Base-by-base conservation (phyloP, 345 rosid species). In the Erucastrum elatum region DNA sequence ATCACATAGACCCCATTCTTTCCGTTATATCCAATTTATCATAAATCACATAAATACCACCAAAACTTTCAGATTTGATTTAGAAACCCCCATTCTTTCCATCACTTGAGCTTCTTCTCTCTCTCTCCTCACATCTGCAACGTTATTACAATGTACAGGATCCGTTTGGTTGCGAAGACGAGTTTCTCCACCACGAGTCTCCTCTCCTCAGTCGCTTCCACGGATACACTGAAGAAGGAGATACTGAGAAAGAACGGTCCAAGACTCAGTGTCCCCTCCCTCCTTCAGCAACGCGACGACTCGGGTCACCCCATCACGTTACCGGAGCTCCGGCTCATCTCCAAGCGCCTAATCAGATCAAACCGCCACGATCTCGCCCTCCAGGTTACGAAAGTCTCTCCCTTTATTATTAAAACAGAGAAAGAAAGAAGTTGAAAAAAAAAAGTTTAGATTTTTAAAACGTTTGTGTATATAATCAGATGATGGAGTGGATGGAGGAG, bases 401-500 rank as follows among this genome's bases (percentile, higher is more conserved):
- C 35, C 26, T 5, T 61, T 37, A n/a, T 67, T 11, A 16, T 29
- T 29, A 33, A 12, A 33, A 12, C 37, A 21, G 64, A 31, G n/a
- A n/a, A n/a, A n/a, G n/a, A n/a, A n/a, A n/a, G n/a, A n/a, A n/a
- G 35, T 60, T 12, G 7, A 21, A 21, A 21, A 21, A n/a, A n/a
- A 8, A 56, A 33, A n/a, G 17, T 21, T 66, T 25, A 25, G 49
- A 39, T 63, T 68, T 39, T 59, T 33, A 2, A 2, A 8, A 12
- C 49, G 1, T 60, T 25, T 35, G 10, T 73, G 46, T 74, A 49
- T 29, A 21, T n/a, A n/a, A n/a, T n/a, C 71, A 88, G 90, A 77
- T 86, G 73, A 73, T 81, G 75, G 82, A 83, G 75, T 86, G 89
- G 90, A 83, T 86, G 86, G 90, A 83, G n/a, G n/a, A n/a, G 81